These are phyloP conservation scores for Coemansia sp. DNA, from an alignment of 192 early-diverging fungal genomes.

Conservation along the genomic window DNA sequence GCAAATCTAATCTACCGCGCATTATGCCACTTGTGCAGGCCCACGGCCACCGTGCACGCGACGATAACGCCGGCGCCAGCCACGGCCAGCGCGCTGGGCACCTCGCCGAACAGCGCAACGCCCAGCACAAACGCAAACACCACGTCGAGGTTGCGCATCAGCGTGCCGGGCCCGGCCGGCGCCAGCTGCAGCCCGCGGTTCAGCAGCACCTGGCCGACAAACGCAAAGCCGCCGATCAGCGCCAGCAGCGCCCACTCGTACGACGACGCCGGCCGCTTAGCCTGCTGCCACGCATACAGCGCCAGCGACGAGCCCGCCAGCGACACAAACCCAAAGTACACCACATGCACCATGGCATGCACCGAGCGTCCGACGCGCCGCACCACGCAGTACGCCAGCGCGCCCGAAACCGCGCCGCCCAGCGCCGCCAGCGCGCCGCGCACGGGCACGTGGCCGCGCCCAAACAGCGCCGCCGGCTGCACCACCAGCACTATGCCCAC, in stretches of 20 bases:
- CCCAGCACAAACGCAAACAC: constrained; percentile 77
- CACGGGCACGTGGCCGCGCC: constrained; percentile 3
- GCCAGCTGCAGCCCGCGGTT: constrained; percentile 74
- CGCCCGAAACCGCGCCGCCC: constrained; percentile 56
- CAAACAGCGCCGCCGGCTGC: constrained; percentile 54
- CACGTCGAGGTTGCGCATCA: constrained; percentile 80
- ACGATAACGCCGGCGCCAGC: constrained; percentile 64
- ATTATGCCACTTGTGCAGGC: constrained; percentile 55
- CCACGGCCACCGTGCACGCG: constrained; percentile 57
- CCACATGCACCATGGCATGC: constrained; percentile 74
- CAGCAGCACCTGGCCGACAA: constrained; percentile 67
- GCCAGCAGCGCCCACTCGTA: constrained; percentile 53
- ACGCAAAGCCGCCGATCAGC: constrained; percentile 58
- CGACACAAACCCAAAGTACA: constrained; percentile 69
- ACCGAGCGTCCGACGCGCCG: constrained; percentile 67
- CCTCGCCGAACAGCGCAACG: constrained; percentile 63
- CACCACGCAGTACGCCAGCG: constrained; percentile 66
- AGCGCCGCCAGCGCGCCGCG: constrained; percentile 53
- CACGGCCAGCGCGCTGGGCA: constrained; percentile 54
- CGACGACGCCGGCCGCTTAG: constrained; percentile 26
- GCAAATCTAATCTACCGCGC: no score
- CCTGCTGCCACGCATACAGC: constrained; percentile 35
- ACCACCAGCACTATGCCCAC: constrained; percentile 62
- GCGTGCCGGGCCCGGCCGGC: constrained; percentile 64
- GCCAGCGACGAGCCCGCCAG: constrained; percentile 46